These are phyloP conservation scores for Oryza officinalis DNA, from an alignment of 176 grass and related monocot species.

Conservation along the genomic window DNA sequence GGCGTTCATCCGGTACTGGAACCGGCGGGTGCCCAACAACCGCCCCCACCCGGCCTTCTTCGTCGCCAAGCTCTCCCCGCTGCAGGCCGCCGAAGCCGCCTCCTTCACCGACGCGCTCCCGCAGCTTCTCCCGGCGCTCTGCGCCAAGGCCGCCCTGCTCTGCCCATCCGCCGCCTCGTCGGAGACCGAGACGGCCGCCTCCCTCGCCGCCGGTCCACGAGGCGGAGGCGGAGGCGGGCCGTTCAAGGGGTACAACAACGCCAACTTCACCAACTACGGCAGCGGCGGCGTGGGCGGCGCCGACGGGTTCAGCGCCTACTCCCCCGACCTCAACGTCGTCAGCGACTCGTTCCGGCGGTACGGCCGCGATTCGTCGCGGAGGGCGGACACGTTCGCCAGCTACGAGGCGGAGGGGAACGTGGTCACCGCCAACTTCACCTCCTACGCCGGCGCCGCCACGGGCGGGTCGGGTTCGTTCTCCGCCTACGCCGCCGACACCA, in stretches of 20 bases:
- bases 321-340: slow-evolving; percentile 60
- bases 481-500: slow-evolving; percentile 52
- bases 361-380: slow-evolving; percentile 31
- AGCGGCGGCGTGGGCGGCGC: slow-evolving; percentile 29
- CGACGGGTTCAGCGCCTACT: slow-evolving; percentile 54
- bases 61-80: slow-evolving; percentile 72
- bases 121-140: slow-evolving; percentile 50
- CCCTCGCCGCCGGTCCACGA: neutral
- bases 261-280: slow-evolving; percentile 82
- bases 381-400: slow-evolving; percentile 49
- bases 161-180: slow-evolving; percentile 41
- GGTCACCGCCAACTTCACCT: slow-evolving; percentile 79
- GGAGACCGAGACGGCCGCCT: neutral
- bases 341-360: slow-evolving; percentile 74
- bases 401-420: slow-evolving; percentile 77
- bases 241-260: slow-evolving; percentile 57
- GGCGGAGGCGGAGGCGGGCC: neutral
- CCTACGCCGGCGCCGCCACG: slow-evolving; percentile 59
- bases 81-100: slow-evolving; percentile 43
- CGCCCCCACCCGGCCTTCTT: slow-evolving; percentile 78
- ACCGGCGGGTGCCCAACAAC: slow-evolving; percentile 83
- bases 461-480: slow-evolving; percentile 56
- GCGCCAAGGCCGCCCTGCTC: slow-evolving; percentile 61
- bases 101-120: slow-evolving; percentile 35
- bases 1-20: slow-evolving; percentile 88